Base-by-base conservation (phyloP, 2,329 filamentous ascomycete species). In the Verticillium dahliae region DNA sequence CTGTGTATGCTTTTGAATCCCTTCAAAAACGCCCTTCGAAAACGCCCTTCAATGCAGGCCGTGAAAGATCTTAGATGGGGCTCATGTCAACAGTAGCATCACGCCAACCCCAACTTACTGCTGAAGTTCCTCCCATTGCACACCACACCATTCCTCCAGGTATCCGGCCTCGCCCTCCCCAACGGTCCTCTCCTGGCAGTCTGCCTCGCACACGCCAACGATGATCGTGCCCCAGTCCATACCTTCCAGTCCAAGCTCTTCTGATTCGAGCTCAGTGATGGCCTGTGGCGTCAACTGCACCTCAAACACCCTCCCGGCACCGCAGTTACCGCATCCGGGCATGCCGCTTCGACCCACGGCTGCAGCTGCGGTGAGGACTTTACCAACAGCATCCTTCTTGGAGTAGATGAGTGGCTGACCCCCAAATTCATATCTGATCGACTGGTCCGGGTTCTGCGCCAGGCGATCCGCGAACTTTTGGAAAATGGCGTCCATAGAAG, bases 201-300 rank as follows among this genome's bases (percentile, higher is more conserved):
- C 91, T 70, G 77, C 85, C 66, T 83, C 85, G 73, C 95, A 99
- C 7, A 96, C 92, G 0, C 87, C 92, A 41, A 98, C 80, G 62
- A 99, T 86, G 9, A 99, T 84, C 0, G 92, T 98, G 0, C 94
- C 94, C 95, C 95, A 99, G 70, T 99, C 95, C 95, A 99, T 99
- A 0, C 93, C 95, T 79, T 96, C 83, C 22, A 89, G 70, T 45
- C 84, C 85, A 67, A 87, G 73, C 61, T 89, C 87, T 52, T 59
- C 39, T 1, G 84, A 87, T 78, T 98, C 95, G 60, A 98, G 79
- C 79, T 96, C 90, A 35, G 87, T 86, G 69, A 99, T 99, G 3
- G 92, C 89, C 72, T 96, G 90, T 50, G 95, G 95, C 67, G 90
- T 93, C 66, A 99, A 79, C 80, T 99, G 95, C 62, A 97, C 81